phyloP scores from a whole-genome alignment of 1,139 yeast genomes.

The Magnusiomyces sp. region DNA sequence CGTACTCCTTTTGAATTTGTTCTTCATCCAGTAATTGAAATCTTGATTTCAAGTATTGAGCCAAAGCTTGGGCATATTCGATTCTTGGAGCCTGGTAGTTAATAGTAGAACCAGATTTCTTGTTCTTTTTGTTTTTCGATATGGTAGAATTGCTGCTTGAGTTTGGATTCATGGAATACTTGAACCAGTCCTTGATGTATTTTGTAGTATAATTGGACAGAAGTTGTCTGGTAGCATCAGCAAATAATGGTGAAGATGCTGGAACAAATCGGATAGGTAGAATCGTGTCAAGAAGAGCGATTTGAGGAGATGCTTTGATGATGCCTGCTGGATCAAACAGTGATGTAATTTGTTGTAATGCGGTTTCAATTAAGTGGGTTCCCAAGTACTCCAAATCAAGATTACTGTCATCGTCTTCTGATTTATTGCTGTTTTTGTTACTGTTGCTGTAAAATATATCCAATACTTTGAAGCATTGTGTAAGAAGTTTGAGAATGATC shows the following conservation, averaged over 20 bases:
- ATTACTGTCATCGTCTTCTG: too few relatives aligned
- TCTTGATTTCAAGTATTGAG: neutral
- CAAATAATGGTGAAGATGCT: neutral
- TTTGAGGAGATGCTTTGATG: neutral
- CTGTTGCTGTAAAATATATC: too few relatives aligned
- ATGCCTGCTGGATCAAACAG: too few relatives aligned
- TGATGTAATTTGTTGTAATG: too few relatives aligned
- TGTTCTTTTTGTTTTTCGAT: too few relatives aligned
- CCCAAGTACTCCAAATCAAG: slow-evolving; percentile 28
- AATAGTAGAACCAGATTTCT: neutral
- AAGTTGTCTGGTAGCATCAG: neutral
- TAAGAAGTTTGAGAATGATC: slow-evolving; percentile 2
- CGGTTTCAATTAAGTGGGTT: slow-evolving; percentile 33
- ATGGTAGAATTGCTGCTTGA: too few relatives aligned
- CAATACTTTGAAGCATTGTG: too few relatives aligned
- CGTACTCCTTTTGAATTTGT: neutral
- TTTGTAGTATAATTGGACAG: neutral
- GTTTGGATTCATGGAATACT: too few relatives aligned
- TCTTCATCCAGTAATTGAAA: neutral
- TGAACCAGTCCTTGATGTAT: neutral
- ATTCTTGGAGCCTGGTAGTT: neutral
- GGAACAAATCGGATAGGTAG: neutral
- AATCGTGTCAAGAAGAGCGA: neutral
- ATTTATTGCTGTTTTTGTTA: too few relatives aligned
- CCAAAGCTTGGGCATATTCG: neutral